Evolutionary conservation across 2,329 filamentous ascomycete species (phyloP), one percentile per base, ranked within the genome.

Genomic region (Orbilia oligospora): DNA sequence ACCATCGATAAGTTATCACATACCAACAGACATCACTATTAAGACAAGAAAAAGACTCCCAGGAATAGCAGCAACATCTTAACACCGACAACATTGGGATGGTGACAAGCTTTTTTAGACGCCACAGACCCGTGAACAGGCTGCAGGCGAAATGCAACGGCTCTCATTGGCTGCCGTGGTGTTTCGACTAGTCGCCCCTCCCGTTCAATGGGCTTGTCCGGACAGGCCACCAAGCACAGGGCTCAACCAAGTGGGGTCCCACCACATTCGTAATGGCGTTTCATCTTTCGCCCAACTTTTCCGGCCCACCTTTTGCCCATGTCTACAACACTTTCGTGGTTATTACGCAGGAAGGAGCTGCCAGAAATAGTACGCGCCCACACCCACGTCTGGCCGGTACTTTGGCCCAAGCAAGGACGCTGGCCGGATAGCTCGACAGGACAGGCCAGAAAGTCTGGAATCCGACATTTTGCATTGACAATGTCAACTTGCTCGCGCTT

Each of bases 281-380:
- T 78, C 75, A 78, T 56, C 68, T 77, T 71, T 77, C 58, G 75
- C 68, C 63, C 67, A 72, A 66, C 61, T 66, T 71, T 71, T 38
- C 56, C 38, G 49, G 20, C 38, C 65, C 41, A 49, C 38, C 20
- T 65, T 65, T 64, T 36, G 48, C 48, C 48, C 8, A 9, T 20
- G 5, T 48, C 36, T 33, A 65, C 75, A 72, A 69, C 67, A 56
- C 66, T 38, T 58, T 67, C 10, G 44, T 4, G 44, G 44, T 16
- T 20, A 10, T 16, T 51, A 24, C 33, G 55, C 12, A 16, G 3
- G 38, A 3, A 30, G 53, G 14, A 12, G 24, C 30, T 38, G 38
- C 75, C 75, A 78, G 75, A 78, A 78, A 78, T 78, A 78, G 75
- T 78, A 78, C 75, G 75, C 75, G 75, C 75, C 75, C 63, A 36